Evolutionary conservation across 2,329 filamentous ascomycete species (phyloP), one percentile per base, ranked within the genome.

Genomic region (Sporothrix variecibatus): DNA sequence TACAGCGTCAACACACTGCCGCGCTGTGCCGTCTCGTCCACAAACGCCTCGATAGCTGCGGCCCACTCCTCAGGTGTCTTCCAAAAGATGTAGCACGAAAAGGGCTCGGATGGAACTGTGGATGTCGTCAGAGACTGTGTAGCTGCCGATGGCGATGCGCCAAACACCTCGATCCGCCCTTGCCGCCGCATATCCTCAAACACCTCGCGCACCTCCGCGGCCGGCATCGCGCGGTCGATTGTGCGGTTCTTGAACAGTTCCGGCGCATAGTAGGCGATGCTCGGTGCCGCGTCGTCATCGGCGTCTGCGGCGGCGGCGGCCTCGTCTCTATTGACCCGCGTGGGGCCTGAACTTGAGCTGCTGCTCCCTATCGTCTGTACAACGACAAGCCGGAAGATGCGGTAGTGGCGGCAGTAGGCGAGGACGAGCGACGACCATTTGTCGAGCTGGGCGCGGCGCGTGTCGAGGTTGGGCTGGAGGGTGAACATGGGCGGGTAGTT

Each of bases 11-110:
- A 83, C 73, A 99, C 95, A 15, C 88, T 90, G 31, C 94, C 94
- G 85, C 93, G 95, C 86, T 98, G 95, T 3, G 90, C 96, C 75
- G 94, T 97, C 76, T 90, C 90, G 40, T 98, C 95, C 64, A 94
- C 92, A 91, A 94, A 98, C 60, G 86, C 88, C 81, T 92, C 92
- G 58, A 98, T 84, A 75, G 91, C 81, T 46, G 87, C 89, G 1
- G 94, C 96, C 95, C 96, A 99, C 84, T 98, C 95, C 80, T 97
- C 94, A 0, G 93, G 92, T 79, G 90, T 92, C 76, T 89, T 88
- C 95, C 95, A 98, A 84, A 91, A 97, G 2, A 98, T 84, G 87
- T 91, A 95, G 46, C 34, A 64, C 23, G 87, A 90, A 15, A 72
- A 38, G 17, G 89, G 84, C 58, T 89, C 87, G 56, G 86, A 86